Evolutionary conservation across 73 alveolate genomes (phyloP), one percentile per base, ranked within the genome.

Genomic region (Paramecium biaurelia): DNA sequence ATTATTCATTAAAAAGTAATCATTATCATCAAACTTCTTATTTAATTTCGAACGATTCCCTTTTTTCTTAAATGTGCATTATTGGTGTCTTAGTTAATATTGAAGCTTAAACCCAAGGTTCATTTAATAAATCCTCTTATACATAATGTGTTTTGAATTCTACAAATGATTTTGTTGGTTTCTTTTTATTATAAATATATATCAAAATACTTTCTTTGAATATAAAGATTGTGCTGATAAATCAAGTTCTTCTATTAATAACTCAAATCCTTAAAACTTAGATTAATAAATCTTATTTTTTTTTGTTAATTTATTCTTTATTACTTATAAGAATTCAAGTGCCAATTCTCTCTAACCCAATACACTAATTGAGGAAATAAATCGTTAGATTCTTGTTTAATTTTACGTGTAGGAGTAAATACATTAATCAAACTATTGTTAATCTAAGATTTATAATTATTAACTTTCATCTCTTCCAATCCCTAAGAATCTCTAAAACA

Each of bases 401-500:
- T 63, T 63, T 30, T 21, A n/a, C 4, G 84, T 63, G 1, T 63
- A 63, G 12, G 49, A 30, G 28, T 63, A 63, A 26, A 63, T 63
- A 34, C 84, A 63, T 63, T 63, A 12, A 63, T 63, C 84, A 63
- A 63, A 63, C 24, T 63, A 24, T 63, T 26, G 8, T 30, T 63
- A 12, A 63, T 63, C 84, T 6, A 63, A 4, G 7, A 63, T 63
- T 63, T 23, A 26, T 26, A 63, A 32, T 63, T 63, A 12, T 12
- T 63, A 30, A 30, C 28, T 32, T 11, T 63, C 49, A 63, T 63
- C 26, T 18, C 84, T 63, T 20, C 34, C 84, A 2, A 63, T 63
- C 28, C 84, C 84, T 63, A 63, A 63, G 47, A 63, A 63, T 26
- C 84, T 63, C 12, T 63, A 63, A 63, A 63, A 63, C 84, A 63